Base-by-base conservation (phyloP, 2,329 filamentous ascomycete genomes). In the Pseudogymnoascus sp. region DNA sequence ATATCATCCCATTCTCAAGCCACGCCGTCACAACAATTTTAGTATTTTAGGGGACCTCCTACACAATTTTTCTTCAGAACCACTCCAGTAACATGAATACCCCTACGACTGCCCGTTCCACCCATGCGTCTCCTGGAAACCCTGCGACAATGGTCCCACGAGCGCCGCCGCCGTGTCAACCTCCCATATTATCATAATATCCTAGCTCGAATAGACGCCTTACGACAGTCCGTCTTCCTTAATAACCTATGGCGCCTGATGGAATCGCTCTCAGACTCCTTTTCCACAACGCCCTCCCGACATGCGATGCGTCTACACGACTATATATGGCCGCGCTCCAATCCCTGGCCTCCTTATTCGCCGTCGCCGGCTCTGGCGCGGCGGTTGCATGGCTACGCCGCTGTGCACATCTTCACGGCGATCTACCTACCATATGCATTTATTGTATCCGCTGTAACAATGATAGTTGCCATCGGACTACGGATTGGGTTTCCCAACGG, bases 11-110 rank as follows among this genome's bases (percentile, higher is more conserved):
- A 55, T 55, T 55, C 48, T 55, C n/a, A 33, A 55, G 9, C 48
- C 18, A 5, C n/a, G 8, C 27, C 45, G 48, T 55, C 48, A 55
- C 48, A 55, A 29, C 13, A 27, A 55, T 55, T 55, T 33, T 55
- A 55, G 48, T 55, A 55, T 55, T 55, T 55, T 55, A 55, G 48
- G 48, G 48, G 48, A 55, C 48, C 27, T 18, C 48, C 48, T 18
- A 13, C 48, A 33, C 27, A 55, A 33, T 55, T 5, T 13, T 55
- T 55, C 33, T 15, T 2, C 48, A 13, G 4, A 33, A 1, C 10
- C 29, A 55, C 48, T 55, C 15, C 10, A 55, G 5, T 55, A 55
- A 21, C 29, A 55, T 55, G 48, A 55, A 55, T 55, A 18, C 33
- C 10, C 48, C 10, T 29, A 18, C n/a, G 15, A 55, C 2, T 33